Conservation (phyloP, 148 eudicot genomes). For the Amaranthus cruentus region DNA sequence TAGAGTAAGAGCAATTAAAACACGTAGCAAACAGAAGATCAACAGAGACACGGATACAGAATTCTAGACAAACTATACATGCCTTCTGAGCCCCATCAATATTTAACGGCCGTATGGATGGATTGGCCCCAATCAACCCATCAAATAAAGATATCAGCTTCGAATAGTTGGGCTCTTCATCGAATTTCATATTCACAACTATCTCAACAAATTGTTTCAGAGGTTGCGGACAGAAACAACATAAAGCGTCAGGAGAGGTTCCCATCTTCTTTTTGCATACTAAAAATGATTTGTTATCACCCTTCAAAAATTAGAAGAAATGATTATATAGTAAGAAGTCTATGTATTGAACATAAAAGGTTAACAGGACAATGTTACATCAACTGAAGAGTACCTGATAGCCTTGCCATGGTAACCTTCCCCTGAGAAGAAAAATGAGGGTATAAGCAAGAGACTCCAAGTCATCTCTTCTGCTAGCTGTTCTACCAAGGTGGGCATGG, state of each 20-base stretch:
- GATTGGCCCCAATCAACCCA: slow-evolving; percentile 68
- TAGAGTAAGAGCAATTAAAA: background rate
- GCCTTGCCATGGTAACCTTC: slow-evolving; percentile 96
- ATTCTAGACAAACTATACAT: slow-evolving; percentile 8
- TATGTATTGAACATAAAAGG: background rate
- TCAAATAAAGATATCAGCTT: slow-evolving; percentile 77
- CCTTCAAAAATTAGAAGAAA: slow-evolving; percentile 32
- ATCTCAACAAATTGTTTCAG: slow-evolving; percentile 66
- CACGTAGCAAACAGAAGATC: background rate
- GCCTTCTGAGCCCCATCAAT: slow-evolving; percentile 96
- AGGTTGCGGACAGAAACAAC: slow-evolving; percentile 75
- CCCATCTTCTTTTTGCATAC: slow-evolving; percentile 95
- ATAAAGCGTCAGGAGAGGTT: slow-evolving; percentile 72
- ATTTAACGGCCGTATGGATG: slow-evolving; percentile 74
- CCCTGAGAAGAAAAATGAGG: slow-evolving; percentile 74
- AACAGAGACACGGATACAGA: background rate
- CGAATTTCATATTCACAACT: slow-evolving; percentile 88
- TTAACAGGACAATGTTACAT: background rate
- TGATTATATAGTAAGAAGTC: background rate
- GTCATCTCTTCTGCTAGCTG: slow-evolving; percentile 91
- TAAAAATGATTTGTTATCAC: slow-evolving; percentile 82
- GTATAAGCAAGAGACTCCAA: slow-evolving; percentile 91
- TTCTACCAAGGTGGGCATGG: slow-evolving; percentile 96
- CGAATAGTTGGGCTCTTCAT: slow-evolving; percentile 90
- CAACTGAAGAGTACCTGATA: slow-evolving; percentile 49